Conservation (phyloP, 805 yeast species). For the Candida jianshihensis region DNA sequence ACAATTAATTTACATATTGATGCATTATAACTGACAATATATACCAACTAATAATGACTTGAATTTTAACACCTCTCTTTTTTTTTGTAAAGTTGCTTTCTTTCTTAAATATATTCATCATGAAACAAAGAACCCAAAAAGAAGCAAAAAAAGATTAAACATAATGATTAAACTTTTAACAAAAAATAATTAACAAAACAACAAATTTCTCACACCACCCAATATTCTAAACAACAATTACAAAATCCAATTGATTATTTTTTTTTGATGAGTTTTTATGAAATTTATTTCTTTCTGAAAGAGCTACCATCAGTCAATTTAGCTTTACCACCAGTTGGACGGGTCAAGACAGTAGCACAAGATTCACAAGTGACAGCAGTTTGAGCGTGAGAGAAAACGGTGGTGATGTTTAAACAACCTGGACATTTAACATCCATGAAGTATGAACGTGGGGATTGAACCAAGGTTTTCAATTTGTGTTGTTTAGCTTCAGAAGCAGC, state of each 20-base stretch:
- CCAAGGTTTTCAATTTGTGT: conserved; percentile 97
- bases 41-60: too few species aligned
- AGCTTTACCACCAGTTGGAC: conserved; percentile 99
- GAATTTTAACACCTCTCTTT: too few species aligned
- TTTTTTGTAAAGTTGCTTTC: too few species aligned
- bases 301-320: conserved; percentile 99
- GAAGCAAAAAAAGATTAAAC: neutral
- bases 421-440: conserved; percentile 99
- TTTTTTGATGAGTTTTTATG: neutral
- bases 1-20: conserved; percentile 1
- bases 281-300: conserved; percentile 91
- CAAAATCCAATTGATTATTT: neutral
- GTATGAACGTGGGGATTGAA: conserved; percentile 96
- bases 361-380: conserved; percentile 99
- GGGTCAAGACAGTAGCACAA: conserved; percentile 96
- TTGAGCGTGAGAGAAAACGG: conserved; percentile 99
- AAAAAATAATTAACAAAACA: neutral
- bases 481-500: conserved; percentile 94
- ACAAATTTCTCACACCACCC: neutral
- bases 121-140: neutral
- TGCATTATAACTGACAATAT: neutral
- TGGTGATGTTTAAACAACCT: conserved; percentile 98
- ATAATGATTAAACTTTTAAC: neutral
- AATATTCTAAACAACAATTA: neutral
- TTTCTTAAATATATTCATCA: too few species aligned